phyloP scores from a whole-genome alignment of 1,284 basidiomycete species.

The Agaricales sp. region DNA sequence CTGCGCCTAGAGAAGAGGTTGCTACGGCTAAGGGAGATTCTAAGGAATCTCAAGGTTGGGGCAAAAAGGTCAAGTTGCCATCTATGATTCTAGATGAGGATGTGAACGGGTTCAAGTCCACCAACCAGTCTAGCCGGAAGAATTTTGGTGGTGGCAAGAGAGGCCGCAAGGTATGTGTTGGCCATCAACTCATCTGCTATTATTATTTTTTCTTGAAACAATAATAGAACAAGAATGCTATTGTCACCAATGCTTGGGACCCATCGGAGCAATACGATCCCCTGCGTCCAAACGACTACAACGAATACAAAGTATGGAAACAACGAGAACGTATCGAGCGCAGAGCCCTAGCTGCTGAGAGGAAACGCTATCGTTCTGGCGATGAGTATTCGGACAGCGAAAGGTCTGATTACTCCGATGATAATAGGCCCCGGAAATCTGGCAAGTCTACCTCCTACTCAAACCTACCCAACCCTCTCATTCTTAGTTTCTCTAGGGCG shows the following conservation, averaged over 20 bases:
- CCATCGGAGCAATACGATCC: conserved; percentile 74
- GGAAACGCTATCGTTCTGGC: conserved; percentile 52
- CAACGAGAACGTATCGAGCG: conserved; percentile 63
- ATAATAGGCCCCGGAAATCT: conserved; percentile 60
- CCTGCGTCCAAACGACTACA: conserved; percentile 76
- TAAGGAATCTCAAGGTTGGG: conserved; percentile 49
- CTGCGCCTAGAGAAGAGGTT: conserved; percentile 11
- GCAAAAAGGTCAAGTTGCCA: conserved; percentile 80
- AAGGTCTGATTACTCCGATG: conserved; percentile 44
- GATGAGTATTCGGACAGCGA: conserved; percentile 61
- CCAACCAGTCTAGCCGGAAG: conserved; percentile 35
- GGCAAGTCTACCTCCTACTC: conserved; percentile 31
- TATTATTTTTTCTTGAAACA: no score
- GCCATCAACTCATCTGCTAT: conserved; percentile 7
- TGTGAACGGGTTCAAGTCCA: conserved; percentile 68
- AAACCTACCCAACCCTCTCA: conserved; percentile 1
- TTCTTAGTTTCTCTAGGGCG: conserved; percentile 31
- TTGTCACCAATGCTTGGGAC: conserved; percentile 53
- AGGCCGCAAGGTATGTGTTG: conserved; percentile 45
- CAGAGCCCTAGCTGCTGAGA: conserved; percentile 48
- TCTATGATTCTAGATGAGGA: conserved; percentile 83
- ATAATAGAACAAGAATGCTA: conserved; percentile 53
- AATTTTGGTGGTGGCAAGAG: conserved; percentile 37
- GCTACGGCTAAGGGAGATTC: conserved; percentile 14
- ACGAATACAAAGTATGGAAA: conserved; percentile 73